Evolutionary conservation across 768 basidiomycete genomes (phyloP), one percentile per base, ranked within the genome.

Genomic region (Porphyrellus cyaneotinctus): DNA sequence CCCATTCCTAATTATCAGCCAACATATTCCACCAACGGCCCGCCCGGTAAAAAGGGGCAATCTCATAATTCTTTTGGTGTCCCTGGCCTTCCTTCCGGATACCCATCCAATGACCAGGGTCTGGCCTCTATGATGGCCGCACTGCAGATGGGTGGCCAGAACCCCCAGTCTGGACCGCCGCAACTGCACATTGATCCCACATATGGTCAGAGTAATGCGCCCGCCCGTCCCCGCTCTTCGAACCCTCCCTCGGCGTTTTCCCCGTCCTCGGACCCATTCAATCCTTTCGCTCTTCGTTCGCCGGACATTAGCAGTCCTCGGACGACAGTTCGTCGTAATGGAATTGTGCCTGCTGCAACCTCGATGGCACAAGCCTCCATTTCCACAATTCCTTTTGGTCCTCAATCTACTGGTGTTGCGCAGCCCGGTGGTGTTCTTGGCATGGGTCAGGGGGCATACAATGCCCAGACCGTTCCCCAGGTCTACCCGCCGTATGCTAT

Each of bases 61-160:
- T 56, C 75, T 33, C 81, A 82, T 60, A 75, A 65, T 56, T 76
- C 75, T 32, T 88, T 78, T 59, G 84, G 82, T 38, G 80, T 91
- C 55, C 86, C 88, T 22, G 87, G 88, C 3, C 73, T 90, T 47
- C 85, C 89, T 13, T 82, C 86, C 9, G 87, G 88, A 26, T 90
- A 91, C 64, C 85, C 87, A 14, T 81, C 85, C 44, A 89, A 85
- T 52, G 88, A 91, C 63, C 90, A 91, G 68, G 87, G 88, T 17
- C 72, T 93, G 48, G 90, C 90, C 44, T 91, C 89, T 13, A 92
- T 93, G 88, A 92, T 93, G 89, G 91, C 90, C 30, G 87, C 91
- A 17, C 72, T 92, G 58, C 91, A 91, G 70, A 90, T 91, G 88
- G 90, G 88, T 57, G 89, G 87, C 20, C 88, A 90, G 67, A 91